Evolutionary conservation across 768 basidiomycete genomes (phyloP).

Genomic region (Candolleomyces efflorescens): DNA sequence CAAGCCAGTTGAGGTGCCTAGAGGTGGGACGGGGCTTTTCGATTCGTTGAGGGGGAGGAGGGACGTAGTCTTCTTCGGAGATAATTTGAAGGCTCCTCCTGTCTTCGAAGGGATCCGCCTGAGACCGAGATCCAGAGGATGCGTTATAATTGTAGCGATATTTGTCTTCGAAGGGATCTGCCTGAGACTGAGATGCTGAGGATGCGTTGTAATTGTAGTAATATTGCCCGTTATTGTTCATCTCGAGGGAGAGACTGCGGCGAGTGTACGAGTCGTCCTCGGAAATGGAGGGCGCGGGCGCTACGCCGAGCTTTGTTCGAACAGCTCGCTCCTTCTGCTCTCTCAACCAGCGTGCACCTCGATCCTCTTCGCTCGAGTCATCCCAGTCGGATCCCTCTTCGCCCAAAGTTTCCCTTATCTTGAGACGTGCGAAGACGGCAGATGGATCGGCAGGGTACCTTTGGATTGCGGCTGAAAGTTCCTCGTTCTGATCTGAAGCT

Average conservation of each 20-base stretch:
- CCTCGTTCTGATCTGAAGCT: constrained; percentile 19
- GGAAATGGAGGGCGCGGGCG: constrained; percentile 55
- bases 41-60: constrained; percentile 10
- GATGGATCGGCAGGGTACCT: constrained; percentile 38
- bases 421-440: constrained; percentile 54
- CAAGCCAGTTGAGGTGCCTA: constrained; percentile 64
- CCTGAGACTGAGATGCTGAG: constrained; percentile 44
- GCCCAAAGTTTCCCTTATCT: constrained; percentile 40
- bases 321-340: constrained; percentile 74
- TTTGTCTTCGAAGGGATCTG: constrained; percentile 52
- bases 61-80: constrained; percentile 21
- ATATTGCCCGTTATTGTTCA: constrained; percentile 65
- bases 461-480: constrained; percentile 20
- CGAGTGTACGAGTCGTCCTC: constrained; percentile 48
- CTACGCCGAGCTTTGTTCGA: constrained; percentile 53
- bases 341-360: constrained; percentile 76
- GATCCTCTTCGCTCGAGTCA: constrained; percentile 49
- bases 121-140: constrained; percentile 44
- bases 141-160: constrained; percentile 74
- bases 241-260: constrained; percentile 61
- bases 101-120: constrained; percentile 48
- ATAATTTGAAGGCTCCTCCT: constrained; percentile 37
- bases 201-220: constrained; percentile 69
- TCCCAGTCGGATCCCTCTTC: constrained; percentile 40
- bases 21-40: constrained; percentile 53